Evolutionary conservation across 495 filamentous ascomycete species (phyloP).

Genomic region (Pyrenula aspistea): DNA sequence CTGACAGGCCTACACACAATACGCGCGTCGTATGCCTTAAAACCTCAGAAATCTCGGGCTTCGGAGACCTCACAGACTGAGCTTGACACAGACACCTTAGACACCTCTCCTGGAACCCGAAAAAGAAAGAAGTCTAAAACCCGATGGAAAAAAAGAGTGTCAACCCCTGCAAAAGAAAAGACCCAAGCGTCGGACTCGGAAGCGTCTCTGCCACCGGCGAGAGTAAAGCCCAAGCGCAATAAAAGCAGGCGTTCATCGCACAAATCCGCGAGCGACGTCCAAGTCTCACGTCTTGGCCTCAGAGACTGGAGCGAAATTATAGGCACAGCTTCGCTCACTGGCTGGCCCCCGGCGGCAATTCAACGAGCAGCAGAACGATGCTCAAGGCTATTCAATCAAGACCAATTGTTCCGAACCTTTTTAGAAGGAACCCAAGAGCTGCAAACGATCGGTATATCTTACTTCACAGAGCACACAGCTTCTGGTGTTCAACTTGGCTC

Average conservation of each 20-base stretch:
- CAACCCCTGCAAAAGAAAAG: neutral
- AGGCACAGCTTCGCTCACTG: constrained; percentile 58
- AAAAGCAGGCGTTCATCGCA: neutral
- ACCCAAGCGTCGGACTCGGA: constrained; percentile 7
- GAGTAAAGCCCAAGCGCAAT: neutral
- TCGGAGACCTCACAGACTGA: constrained; percentile 13
- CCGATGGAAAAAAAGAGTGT: neutral
- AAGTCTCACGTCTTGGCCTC: constrained; percentile 22
- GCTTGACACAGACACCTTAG: constrained; percentile 4
- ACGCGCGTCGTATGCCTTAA: constrained; percentile 28
- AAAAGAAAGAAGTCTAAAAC: constrained; percentile 3
- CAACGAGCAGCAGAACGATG: constrained; percentile 57
- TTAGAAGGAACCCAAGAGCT: neutral
- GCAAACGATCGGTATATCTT: neutral
- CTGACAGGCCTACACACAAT: constrained; percentile 55
- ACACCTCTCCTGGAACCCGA: constrained; percentile 4
- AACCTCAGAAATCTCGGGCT: constrained; percentile 10
- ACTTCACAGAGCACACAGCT: neutral
- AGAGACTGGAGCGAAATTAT: constrained; percentile 77
- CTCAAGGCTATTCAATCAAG: constrained; percentile 53
- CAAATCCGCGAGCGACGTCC: constrained; percentile 1
- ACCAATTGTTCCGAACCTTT: constrained; percentile 47
- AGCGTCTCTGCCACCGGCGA: constrained; percentile 7
- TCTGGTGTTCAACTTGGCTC: neutral
- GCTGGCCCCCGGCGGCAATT: constrained; percentile 48